Conservation (phyloP, 148 eudicot species). For the Gaultheria prostrata region DNA sequence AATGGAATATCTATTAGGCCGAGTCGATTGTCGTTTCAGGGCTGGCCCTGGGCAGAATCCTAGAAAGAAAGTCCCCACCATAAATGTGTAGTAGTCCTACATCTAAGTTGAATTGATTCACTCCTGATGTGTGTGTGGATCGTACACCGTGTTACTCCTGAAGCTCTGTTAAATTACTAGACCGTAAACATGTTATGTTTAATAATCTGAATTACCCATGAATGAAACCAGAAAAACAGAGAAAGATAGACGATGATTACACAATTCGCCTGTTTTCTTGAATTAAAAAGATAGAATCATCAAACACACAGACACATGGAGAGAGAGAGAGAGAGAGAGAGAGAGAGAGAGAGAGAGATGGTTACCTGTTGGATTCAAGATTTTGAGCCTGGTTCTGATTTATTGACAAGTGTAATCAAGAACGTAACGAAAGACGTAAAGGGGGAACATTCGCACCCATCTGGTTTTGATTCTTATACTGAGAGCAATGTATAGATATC, state of each 20-base stretch:
- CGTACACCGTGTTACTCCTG: not conserved
- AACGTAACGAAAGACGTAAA: not conserved
- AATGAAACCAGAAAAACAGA: not conserved
- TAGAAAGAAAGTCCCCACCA: not conserved
- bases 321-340: not conserved
- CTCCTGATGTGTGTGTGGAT: not conserved
- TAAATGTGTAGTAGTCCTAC: not conserved
- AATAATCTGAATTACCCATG: not conserved
- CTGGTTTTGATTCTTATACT: not conserved
- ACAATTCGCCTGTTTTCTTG: not conserved
- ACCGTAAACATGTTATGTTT: not conserved
- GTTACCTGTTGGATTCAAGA: not conserved
- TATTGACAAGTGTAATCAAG: not conserved
- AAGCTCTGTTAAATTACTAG: not conserved
- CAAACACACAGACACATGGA: not conserved
- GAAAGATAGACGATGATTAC: not conserved
- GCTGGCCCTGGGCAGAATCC: not conserved
- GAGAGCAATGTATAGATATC: not conserved
- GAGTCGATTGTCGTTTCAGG: not conserved
- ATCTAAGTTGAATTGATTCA: not conserved
- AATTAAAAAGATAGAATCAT: not conserved
- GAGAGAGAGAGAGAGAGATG: slow-evolving; percentile 4
- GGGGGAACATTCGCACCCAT: not conserved
- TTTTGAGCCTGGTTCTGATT: not conserved
- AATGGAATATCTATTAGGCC: not conserved